A percentile compares a stretch with the other conserved stretches of the same genome.
phyloP scores from a whole-genome alignment of 208 protist genomes.

The Crithidia bombi region DNA sequence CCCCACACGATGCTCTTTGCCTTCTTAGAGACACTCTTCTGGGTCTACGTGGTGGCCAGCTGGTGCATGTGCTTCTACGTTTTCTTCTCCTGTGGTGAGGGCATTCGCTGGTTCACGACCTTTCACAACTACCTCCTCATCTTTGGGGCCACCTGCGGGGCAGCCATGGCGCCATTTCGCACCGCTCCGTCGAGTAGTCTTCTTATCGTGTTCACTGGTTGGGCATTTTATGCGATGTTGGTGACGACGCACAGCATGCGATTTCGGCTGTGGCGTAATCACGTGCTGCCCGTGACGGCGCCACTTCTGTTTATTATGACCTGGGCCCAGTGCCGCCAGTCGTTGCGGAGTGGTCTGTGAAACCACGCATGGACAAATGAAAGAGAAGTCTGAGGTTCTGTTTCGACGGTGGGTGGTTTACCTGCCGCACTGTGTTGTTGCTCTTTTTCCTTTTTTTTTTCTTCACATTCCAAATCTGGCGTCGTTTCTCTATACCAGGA shows the following conservation, averaged over 20 bases:
- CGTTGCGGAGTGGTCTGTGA: not conserved
- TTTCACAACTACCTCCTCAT: constrained; percentile 83
- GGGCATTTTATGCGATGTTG: constrained; percentile 82
- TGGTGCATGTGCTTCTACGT: constrained; percentile 93
- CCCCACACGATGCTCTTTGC: constrained; percentile 30
- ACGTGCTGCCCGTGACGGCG: constrained; percentile 74
- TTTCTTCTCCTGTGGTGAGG: constrained; percentile 84
- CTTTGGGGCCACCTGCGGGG: constrained; percentile 59
- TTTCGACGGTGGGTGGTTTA: not conserved
- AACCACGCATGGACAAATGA: not conserved
- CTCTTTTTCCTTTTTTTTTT: not conserved
- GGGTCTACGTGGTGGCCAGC: constrained; percentile 77
- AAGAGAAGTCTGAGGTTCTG: not conserved
- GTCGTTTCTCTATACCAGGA: no score
- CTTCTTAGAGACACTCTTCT: constrained; percentile 48
- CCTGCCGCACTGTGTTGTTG: no score
- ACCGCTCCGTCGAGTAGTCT: constrained; percentile 58
- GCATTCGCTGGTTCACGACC: constrained; percentile 78
- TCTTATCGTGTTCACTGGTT: constrained; percentile 68
- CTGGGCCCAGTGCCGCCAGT: constrained; percentile 31
- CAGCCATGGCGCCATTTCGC: constrained; percentile 50
- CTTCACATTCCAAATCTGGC: no score
- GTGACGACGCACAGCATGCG: constrained; percentile 77
- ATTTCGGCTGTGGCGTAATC: constrained; percentile 68
- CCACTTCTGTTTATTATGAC: constrained; percentile 47